These are phyloP conservation scores for Dianthus caryophyllus DNA, from an alignment of 148 eudicot species.

Conservation along the genomic window DNA sequence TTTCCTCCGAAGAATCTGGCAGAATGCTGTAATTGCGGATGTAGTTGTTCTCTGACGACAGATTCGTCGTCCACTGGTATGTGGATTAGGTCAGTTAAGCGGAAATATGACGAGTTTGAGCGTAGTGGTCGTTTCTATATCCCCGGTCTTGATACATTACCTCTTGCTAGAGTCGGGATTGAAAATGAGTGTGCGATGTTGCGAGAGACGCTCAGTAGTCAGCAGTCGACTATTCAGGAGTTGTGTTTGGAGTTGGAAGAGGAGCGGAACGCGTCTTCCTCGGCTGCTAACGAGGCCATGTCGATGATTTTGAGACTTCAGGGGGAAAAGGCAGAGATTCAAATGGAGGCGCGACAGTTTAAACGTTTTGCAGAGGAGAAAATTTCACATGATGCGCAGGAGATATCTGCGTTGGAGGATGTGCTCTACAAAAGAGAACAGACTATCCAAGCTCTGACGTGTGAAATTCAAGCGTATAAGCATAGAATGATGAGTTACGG, in stretches of 20 bases:
- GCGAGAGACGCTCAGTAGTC: constrained; percentile 66
- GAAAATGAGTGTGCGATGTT: constrained; percentile 67
- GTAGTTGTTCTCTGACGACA: constrained; percentile 48
- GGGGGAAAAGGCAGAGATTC: constrained; percentile 84
- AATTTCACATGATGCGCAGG: constrained; percentile 73
- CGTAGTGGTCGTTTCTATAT: constrained; percentile 36
- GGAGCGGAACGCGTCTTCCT: constrained; percentile 89
- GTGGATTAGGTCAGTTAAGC: constrained; percentile 70
- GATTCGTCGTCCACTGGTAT: constrained; percentile 42
- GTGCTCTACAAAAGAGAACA: constrained; percentile 78
- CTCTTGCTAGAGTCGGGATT: constrained; percentile 66
- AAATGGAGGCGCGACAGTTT: constrained; percentile 81
- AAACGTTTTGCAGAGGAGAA: constrained; percentile 85
- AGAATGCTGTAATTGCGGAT: constrained; percentile 71
- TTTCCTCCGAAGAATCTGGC: constrained; percentile 40
- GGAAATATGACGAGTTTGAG: constrained; percentile 64
- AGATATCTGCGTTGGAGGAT: constrained; percentile 58
- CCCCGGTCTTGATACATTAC: constrained; percentile 55
- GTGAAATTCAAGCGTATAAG: constrained; percentile 78
- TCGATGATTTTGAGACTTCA: constrained; percentile 95
- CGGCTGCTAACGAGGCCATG: constrained; percentile 97
- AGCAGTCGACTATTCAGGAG: constrained; percentile 69
- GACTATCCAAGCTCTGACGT: constrained; percentile 58
- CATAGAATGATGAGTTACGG: constrained; percentile 87
- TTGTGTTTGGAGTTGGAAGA: constrained; percentile 73